Conservation (phyloP, 176 grass and related monocot genomes). For the Panicum miliaceum region DNA sequence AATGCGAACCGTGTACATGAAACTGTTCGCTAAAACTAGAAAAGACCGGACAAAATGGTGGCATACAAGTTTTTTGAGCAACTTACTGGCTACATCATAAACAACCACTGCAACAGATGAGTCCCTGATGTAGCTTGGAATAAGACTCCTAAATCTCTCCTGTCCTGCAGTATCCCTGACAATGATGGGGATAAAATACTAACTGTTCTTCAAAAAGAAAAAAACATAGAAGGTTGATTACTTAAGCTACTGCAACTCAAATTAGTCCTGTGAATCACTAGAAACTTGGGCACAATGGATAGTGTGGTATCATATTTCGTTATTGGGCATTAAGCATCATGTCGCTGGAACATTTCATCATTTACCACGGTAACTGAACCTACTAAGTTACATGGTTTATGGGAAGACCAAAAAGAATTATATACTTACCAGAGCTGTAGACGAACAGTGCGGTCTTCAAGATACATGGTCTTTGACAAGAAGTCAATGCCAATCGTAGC, state of each 20-base stretch:
- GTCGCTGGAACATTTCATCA: neutral
- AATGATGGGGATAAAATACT: slow-evolving; percentile 9
- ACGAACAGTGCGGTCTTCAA: slow-evolving; percentile 69
- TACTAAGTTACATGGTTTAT: neutral
- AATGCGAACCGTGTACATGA: neutral
- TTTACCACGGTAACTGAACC: slow-evolving; percentile 1
- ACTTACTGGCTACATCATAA: slow-evolving; percentile 38
- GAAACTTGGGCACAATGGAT: neutral
- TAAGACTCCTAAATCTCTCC: slow-evolving; percentile 79
- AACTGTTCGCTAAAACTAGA: neutral
- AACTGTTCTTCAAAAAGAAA: neutral
- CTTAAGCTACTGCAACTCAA: neutral
- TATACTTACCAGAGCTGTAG: slow-evolving; percentile 63
- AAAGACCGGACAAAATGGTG: slow-evolving; percentile 14
- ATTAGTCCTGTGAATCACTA: neutral
- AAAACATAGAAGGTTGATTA: neutral
- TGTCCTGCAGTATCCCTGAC: slow-evolving; percentile 79
- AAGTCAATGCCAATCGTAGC: slow-evolving; percentile 78
- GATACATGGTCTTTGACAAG: slow-evolving; percentile 73
- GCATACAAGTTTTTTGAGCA: slow-evolving; percentile 33
- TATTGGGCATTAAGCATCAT: neutral
- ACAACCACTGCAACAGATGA: slow-evolving; percentile 43
- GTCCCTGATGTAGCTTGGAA: slow-evolving; percentile 81
- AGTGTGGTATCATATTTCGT: neutral
- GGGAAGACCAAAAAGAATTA: neutral